Evolutionary conservation across 2,329 filamentous ascomycete species (phyloP), one percentile per base, ranked within the genome.

Genomic region (Nigrospora oryzae): DNA sequence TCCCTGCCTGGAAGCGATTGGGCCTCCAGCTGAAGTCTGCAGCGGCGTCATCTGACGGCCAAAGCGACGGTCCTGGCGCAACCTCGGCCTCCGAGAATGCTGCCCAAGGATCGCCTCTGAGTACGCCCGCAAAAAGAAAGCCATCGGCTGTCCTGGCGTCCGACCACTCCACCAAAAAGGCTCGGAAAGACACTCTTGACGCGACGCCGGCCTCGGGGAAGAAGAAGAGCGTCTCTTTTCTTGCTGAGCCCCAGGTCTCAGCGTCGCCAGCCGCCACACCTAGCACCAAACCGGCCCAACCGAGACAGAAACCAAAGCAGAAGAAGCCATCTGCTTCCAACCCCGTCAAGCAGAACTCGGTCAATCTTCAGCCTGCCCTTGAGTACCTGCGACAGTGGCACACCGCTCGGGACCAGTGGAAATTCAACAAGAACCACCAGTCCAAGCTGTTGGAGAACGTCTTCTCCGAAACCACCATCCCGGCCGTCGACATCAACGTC

Each of bases 371-470:
- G 39, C 76, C 83, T 13, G 83, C 89, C 46, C 72, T 94, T 14
- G 73, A 79, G 43, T 96, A 96, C 61, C 76, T 96, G 38, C 74
- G 74, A 39, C 80, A 83, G 59, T 95, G 89, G 74, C 74, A 86
- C 64, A 75, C 75, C 45, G 75, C 81, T 49, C 81, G 81, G 46
- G 70, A 75, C 11, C 73, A 72, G 54, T 97, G 91, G 91, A 96
- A 95, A 64, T 97, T 96, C 71, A 95, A 94, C 70, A 96, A 96
- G 69, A 90, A 89, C 55, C 81, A 89, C 59, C 90, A 96, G 64
- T 87, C 83, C 44, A 80, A 87, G 54, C 72, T 96, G 12, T 78
- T 96, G 59, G 91, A 93, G 63, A 82, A 94, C 68, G 68, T 86
- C 38, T 87, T 94, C 60, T 81, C 86, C 53, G 67, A 81, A 51